These are phyloP conservation scores for Nicotiana noctiflora DNA, from an alignment of 257 asterid species.

Conservation along the genomic window DNA sequence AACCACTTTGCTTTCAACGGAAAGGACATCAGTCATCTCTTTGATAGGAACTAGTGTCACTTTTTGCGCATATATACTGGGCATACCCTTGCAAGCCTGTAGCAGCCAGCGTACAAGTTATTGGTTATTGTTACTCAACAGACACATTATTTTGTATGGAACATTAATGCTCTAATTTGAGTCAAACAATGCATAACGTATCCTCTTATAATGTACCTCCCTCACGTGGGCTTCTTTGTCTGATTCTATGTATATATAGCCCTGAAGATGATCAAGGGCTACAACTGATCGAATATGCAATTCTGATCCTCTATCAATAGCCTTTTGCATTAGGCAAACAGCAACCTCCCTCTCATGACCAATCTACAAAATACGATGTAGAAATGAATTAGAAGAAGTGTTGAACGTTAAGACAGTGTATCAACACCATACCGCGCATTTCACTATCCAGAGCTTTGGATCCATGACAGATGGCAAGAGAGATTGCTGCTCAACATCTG, in stretches of 20 bases:
- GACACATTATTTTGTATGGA: no score
- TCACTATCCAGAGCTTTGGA: constrained; percentile 96
- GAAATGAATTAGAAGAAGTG: background rate
- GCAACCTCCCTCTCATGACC: constrained; percentile 94
- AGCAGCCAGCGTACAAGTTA: no score
- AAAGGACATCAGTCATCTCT: constrained; percentile 95
- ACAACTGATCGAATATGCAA: constrained; percentile 73
- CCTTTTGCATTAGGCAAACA: constrained; percentile 91
- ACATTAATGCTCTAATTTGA: background rate
- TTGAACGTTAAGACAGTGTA: background rate
- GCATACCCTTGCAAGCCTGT: no score
- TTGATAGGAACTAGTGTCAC: constrained; percentile 86
- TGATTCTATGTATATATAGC: constrained; percentile 59
- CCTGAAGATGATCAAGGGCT: constrained; percentile 89
- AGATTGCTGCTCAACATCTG: constrained; percentile 95
- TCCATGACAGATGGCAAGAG: constrained; percentile 93
- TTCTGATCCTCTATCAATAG: constrained; percentile 74
- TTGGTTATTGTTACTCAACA: no score
- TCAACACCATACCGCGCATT: constrained; percentile 75
- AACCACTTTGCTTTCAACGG: constrained; percentile 87
- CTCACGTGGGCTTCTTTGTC: constrained; percentile 96
- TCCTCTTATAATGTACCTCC: constrained; percentile 51
- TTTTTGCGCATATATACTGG: no score
- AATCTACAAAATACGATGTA: constrained; percentile 35
- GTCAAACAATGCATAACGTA: background rate